These are phyloP conservation scores for Colletotrichum kahawae DNA, from an alignment of 2,329 filamentous ascomycete genomes.

Conservation along the genomic window DNA sequence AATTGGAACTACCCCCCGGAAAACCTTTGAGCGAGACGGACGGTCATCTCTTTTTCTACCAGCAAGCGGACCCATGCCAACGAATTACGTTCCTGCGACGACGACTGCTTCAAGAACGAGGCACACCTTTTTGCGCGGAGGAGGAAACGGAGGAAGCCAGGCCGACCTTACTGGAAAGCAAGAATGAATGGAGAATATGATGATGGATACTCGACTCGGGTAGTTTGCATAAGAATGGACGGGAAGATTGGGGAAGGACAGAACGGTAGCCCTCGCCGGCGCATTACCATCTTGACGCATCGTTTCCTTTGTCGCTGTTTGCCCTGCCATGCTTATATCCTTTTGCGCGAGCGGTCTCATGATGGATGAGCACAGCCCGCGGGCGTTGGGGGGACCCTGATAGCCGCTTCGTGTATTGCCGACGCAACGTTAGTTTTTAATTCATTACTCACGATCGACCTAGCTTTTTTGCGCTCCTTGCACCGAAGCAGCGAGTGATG, in stretches of 20 bases:
- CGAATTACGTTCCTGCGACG: conserved; percentile 12
- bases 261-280: conserved; percentile 17
- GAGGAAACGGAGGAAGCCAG: background rate
- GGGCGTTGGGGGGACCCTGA: conserved; percentile 18
- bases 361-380: conserved; percentile 1
- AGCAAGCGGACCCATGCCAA: background rate
- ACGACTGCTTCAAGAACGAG: conserved; percentile 11
- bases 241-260: conserved; percentile 14
- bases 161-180: conserved; percentile 1
- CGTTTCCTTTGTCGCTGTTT: conserved; percentile 14
- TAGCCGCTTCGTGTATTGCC: conserved; percentile 22
- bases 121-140: conserved; percentile 7
- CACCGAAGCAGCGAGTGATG: background rate
- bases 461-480: background rate
- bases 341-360: conserved; percentile 7
- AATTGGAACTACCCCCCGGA: conserved; percentile 9
- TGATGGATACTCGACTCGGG: conserved; percentile 19
- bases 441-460: conserved; percentile 13
- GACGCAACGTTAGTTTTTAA: conserved; percentile 19
- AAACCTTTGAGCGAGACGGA: background rate
- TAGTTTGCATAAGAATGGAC: conserved; percentile 22
- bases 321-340: conserved; percentile 1
- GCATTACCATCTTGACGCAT: conserved; percentile 20
- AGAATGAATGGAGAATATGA: background rate
- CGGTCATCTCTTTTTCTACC: conserved; percentile 5